phyloP scores from a whole-genome alignment of 2,329 filamentous ascomycete species.

The Diplodia corticola region DNA sequence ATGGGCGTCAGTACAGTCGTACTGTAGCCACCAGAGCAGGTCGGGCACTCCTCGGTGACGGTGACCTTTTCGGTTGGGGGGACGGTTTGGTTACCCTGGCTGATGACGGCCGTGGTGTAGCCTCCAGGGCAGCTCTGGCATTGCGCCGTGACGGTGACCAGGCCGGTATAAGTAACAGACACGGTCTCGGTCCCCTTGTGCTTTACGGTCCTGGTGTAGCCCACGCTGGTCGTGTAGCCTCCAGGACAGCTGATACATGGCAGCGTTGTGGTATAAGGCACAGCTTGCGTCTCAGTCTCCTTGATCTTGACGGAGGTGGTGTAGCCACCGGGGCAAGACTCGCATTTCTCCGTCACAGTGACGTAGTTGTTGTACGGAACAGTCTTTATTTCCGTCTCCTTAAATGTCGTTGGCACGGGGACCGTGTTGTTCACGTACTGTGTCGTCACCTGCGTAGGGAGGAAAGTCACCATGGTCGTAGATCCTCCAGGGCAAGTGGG shows the following conservation, averaged over 20 bases:
- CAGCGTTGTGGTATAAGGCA: neutral
- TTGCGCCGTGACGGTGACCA: neutral
- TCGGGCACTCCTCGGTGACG: neutral
- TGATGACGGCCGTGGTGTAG: neutral
- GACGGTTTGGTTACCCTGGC: neutral
- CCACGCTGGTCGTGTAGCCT: neutral
- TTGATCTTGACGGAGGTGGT: neutral
- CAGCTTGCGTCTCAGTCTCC: neutral
- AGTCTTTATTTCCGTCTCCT: neutral
- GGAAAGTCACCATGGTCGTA: neutral
- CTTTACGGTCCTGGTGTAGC: neutral
- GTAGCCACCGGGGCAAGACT: neutral
- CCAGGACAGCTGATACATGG: neutral
- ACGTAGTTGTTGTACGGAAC: neutral
- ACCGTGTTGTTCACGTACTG: neutral
- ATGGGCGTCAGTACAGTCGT: neutral
- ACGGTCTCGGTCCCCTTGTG: neutral
- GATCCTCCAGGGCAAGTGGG: neutral
- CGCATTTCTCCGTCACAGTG: neutral
- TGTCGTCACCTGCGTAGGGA: neutral
- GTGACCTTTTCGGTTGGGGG: neutral
- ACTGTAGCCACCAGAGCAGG: neutral
- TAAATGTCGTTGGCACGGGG: neutral
- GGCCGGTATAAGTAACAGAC: neutral
- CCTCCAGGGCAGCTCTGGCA: neutral